These are phyloP conservation scores for Verticillium longisporum DNA, from an alignment of 2,329 filamentous ascomycete genomes.

Conservation along the genomic window DNA sequence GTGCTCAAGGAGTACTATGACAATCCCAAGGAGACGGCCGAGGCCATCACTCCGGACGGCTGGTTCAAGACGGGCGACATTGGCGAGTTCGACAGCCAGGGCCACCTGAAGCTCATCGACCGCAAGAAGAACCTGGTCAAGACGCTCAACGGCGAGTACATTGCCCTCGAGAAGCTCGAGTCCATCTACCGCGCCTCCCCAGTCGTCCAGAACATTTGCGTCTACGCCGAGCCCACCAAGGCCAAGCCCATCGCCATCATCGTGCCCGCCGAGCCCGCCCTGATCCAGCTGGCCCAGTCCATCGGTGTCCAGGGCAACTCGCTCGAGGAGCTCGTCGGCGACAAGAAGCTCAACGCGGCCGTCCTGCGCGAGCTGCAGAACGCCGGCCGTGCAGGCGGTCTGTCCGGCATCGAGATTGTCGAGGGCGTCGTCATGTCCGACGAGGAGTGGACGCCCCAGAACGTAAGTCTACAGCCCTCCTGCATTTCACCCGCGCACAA, in stretches of 20 bases:
- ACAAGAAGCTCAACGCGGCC: slow-evolving; percentile 55
- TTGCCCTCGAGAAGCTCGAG: slow-evolving; percentile 68
- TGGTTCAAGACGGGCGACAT: slow-evolving; percentile 91
- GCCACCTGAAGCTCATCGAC: slow-evolving; percentile 70
- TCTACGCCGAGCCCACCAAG: slow-evolving; percentile 44
- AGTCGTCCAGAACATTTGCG: slow-evolving; percentile 50
- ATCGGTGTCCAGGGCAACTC: slow-evolving; percentile 41
- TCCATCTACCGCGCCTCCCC: slow-evolving; percentile 43
- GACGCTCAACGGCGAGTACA: slow-evolving; percentile 76
- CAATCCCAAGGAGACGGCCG: slow-evolving; percentile 68
- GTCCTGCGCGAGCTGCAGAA: slow-evolving; percentile 61
- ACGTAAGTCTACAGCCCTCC: slow-evolving; percentile 42
- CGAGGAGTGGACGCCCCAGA: slow-evolving; percentile 71
- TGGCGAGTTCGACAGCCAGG: slow-evolving; percentile 67
- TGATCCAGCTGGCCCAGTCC: slow-evolving; percentile 42
- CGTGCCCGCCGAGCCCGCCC: slow-evolving; percentile 46
- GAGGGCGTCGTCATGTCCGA: slow-evolving; percentile 65
- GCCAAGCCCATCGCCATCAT: slow-evolving; percentile 50
- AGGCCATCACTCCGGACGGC: slow-evolving; percentile 62
- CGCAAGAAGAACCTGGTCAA: slow-evolving; percentile 88
- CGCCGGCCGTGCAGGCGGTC: slow-evolving; percentile 53
- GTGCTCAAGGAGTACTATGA: slow-evolving; percentile 71
- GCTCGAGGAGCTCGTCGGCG: slow-evolving; percentile 60
- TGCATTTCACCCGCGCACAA: too few species aligned
- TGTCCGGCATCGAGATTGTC: slow-evolving; percentile 62